Conservation (phyloP, 176 grass and related monocot species). For the Raddia guianensis region DNA sequence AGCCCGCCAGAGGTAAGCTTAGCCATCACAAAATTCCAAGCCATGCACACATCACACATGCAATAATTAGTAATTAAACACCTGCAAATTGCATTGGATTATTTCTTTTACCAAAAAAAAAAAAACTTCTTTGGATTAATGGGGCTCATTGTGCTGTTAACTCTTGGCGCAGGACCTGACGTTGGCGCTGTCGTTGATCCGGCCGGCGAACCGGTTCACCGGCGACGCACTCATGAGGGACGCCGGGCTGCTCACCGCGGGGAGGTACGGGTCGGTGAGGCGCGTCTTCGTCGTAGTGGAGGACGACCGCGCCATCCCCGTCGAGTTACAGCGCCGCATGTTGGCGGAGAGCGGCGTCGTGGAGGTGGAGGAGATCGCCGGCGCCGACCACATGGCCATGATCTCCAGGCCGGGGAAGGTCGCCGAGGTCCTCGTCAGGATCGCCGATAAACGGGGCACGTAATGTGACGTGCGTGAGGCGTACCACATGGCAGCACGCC, state of each 20-base stretch:
- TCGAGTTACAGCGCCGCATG: constrained; percentile 31
- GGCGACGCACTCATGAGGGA: constrained; percentile 24
- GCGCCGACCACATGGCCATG: constrained; percentile 38
- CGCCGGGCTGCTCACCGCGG: background rate
- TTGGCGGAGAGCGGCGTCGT: constrained; percentile 12
- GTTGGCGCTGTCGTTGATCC: background rate
- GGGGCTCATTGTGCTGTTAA: too few relatives aligned
- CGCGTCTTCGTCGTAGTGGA: constrained; percentile 28
- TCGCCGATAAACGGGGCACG: background rate
- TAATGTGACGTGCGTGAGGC: too few relatives aligned
- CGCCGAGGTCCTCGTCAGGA: constrained; percentile 10
- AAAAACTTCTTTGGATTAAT: too few relatives aligned
- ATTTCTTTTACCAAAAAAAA: too few relatives aligned
- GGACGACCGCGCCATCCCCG: constrained; percentile 1
- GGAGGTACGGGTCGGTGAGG: constrained; percentile 6
- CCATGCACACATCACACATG: too few relatives aligned
- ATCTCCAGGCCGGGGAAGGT: constrained; percentile 1
- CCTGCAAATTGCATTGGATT: too few relatives aligned
- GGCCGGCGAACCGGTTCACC: constrained; percentile 28
- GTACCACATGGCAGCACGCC: too few relatives aligned
- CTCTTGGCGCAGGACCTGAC: constrained; percentile 17
- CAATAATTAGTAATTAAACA: too few relatives aligned
- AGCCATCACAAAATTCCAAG: background rate
- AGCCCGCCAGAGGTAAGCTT: constrained; percentile 28
- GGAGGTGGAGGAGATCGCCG: background rate